Evolutionary conservation across 352 stramenopile genomes (phyloP).

Genomic region (Pythium rishiriense): DNA sequence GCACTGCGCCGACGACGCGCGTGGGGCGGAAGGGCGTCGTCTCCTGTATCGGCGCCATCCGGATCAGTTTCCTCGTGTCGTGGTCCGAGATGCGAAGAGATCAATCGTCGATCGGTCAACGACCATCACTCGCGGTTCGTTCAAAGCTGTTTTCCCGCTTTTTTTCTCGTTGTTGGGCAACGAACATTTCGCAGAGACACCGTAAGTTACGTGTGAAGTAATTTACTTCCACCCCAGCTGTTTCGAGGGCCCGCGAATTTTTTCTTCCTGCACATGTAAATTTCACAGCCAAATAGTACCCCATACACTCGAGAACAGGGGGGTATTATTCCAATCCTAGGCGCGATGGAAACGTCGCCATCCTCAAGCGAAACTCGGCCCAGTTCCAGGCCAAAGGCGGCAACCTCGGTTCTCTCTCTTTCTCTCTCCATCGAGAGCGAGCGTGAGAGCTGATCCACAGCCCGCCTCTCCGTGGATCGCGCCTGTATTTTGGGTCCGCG

Average conservation of each 20-base stretch:
- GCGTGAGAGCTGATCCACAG: not conserved
- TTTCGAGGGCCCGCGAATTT: not conserved
- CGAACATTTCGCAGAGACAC: not conserved
- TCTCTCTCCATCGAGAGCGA: not conserved
- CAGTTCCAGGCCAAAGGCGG: not conserved
- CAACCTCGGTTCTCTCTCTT: not conserved
- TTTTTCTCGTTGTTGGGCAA: constrained; percentile 8
- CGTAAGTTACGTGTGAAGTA: constrained; percentile 11
- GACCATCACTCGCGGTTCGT: constrained; percentile 27
- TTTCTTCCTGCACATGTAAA: not conserved
- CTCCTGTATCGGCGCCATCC: constrained; percentile 2
- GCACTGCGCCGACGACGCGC: constrained; percentile 1
- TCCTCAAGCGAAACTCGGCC: not conserved
- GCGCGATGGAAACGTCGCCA: constrained; percentile 31
- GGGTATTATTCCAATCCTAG: constrained; percentile 25
- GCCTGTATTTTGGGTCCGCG: not conserved
- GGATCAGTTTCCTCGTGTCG: not conserved
- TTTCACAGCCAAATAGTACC: constrained; percentile 11
- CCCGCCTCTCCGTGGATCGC: not conserved
- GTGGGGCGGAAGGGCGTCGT: constrained; percentile 18
- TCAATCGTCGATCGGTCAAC: not conserved
- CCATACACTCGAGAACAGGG: constrained; percentile 6
- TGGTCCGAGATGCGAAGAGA: not conserved
- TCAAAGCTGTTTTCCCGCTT: constrained; percentile 20
- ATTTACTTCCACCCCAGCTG: not conserved